Percentiles rank a stretch among this genome's conserved stretches.
Conservation (phyloP, 495 filamentous ascomycete genomes). For the Aspergillus mulundensis region DNA sequence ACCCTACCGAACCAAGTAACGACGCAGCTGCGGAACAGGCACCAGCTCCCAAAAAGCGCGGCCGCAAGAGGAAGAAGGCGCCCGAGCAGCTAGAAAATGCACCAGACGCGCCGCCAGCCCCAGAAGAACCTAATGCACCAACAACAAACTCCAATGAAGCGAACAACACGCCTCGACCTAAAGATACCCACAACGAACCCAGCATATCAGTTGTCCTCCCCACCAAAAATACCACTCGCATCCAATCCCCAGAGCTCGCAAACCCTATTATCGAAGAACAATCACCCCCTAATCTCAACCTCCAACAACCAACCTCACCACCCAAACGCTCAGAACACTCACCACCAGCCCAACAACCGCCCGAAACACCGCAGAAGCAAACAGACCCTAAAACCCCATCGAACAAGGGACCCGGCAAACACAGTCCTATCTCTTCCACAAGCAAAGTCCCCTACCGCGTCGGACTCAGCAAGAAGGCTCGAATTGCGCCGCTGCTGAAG, state of each 20-base stretch:
- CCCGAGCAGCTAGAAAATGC: slow-evolving; percentile 18
- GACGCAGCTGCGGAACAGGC: slow-evolving; percentile 7
- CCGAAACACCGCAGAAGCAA: slow-evolving; percentile 22
- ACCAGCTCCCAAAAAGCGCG: slow-evolving; percentile 39
- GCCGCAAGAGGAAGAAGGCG: slow-evolving; percentile 42
- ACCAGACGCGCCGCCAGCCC: background rate
- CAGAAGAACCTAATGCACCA: background rate
- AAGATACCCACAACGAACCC: background rate
- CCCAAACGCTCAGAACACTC: slow-evolving; percentile 1
- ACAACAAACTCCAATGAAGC: background rate
- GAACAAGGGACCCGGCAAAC: slow-evolving; percentile 32
- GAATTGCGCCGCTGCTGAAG: slow-evolving; percentile 64
- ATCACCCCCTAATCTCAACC: background rate
- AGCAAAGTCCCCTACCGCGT: slow-evolving; percentile 60
- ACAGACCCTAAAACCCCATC: slow-evolving; percentile 8
- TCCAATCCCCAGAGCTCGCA: background rate
- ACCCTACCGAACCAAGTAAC: background rate
- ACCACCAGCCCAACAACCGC: slow-evolving; percentile 2
- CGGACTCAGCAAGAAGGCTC: slow-evolving; percentile 60
- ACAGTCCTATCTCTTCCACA: slow-evolving; percentile 49
- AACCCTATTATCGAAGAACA: background rate
- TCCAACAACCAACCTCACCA: background rate
- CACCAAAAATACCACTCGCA: slow-evolving; percentile 1
- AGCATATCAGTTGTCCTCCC: slow-evolving; percentile 1
- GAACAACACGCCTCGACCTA: background rate